Evolutionary conservation across 208 protist species (phyloP).

Genomic region (Leptomonas pyrrhocoris): DNA sequence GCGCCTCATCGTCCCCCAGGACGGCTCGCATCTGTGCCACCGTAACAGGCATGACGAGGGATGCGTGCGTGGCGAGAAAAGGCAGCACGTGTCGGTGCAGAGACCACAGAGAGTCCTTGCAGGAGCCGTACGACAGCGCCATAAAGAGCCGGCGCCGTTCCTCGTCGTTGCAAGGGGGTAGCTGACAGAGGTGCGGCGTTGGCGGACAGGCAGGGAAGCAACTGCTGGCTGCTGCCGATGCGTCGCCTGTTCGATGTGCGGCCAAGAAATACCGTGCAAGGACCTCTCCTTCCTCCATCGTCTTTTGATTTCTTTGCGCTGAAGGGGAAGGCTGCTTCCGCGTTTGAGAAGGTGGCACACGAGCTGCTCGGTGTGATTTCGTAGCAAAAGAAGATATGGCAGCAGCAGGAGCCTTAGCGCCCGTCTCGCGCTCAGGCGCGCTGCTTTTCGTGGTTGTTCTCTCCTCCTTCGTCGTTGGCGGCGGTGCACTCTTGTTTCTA

Average conservation of each 20-base stretch:
- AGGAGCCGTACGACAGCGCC: neutral
- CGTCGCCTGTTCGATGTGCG: neutral
- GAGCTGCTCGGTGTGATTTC: neutral
- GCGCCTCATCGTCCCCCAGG: slow-evolving; percentile 7
- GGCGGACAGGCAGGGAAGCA: neutral
- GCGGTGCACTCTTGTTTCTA: neutral
- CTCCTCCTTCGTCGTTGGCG: neutral
- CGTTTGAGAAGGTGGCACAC: neutral
- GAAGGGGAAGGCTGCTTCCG: neutral
- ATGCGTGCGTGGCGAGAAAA: slow-evolving; percentile 15
- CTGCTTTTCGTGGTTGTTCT: neutral
- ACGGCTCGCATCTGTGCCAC: slow-evolving; percentile 4
- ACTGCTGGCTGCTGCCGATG: neutral
- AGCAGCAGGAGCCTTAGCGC: neutral
- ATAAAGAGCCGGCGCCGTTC: slow-evolving; percentile 8
- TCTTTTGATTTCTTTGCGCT: neutral
- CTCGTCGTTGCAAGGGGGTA: slow-evolving; percentile 9
- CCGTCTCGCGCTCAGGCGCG: neutral
- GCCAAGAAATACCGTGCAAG: neutral
- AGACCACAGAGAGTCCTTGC: neutral
- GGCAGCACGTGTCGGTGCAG: slow-evolving; percentile 20
- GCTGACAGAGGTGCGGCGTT: neutral
- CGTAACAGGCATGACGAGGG: slow-evolving; percentile 5
- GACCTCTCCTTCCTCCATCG: neutral
- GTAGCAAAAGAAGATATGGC: neutral